Evolutionary conservation across 2,329 filamentous ascomycete species (phyloP).

Genomic region (Monilinia aucupariae): DNA sequence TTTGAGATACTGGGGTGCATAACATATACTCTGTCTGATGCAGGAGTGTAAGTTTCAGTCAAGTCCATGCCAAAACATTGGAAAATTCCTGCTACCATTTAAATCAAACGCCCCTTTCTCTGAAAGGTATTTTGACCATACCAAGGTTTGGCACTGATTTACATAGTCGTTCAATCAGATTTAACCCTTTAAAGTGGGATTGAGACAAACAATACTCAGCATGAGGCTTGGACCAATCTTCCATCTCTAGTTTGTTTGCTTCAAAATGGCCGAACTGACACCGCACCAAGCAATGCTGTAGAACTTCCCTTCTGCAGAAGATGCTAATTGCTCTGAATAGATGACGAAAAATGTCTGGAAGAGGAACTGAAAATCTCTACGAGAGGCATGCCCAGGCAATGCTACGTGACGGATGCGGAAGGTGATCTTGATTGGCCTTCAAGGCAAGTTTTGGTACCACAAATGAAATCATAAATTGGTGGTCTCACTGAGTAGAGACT

Average conservation of each 20-base stretch:
- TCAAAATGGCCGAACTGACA: not conserved
- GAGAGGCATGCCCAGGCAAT: not conserved
- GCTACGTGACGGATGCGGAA: not conserved
- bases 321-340: not conserved
- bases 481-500: not conserved
- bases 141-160: constrained; percentile 4
- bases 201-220: constrained; percentile 6
- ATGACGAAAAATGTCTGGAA: not conserved
- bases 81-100: not conserved
- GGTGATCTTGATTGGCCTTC: not conserved
- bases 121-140: not conserved
- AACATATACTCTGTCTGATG: constrained; percentile 9
- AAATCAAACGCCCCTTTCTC: not conserved
- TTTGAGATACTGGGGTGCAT: constrained; percentile 5
- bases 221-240: not conserved
- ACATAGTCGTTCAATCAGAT: constrained; percentile 4
- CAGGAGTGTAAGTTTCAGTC: constrained; percentile 3
- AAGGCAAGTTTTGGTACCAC: not conserved
- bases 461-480: not conserved
- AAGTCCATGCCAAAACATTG: constrained; percentile 7
- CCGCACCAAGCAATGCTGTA: constrained; percentile 12
- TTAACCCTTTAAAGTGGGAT: not conserved
- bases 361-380: not conserved
- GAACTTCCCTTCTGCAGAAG: constrained; percentile 8
- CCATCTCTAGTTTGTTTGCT: constrained; percentile 9